Evolutionary conservation across 169 alveolate genomes (phyloP).

Genomic region (Toxoplasma gondii): DNA sequence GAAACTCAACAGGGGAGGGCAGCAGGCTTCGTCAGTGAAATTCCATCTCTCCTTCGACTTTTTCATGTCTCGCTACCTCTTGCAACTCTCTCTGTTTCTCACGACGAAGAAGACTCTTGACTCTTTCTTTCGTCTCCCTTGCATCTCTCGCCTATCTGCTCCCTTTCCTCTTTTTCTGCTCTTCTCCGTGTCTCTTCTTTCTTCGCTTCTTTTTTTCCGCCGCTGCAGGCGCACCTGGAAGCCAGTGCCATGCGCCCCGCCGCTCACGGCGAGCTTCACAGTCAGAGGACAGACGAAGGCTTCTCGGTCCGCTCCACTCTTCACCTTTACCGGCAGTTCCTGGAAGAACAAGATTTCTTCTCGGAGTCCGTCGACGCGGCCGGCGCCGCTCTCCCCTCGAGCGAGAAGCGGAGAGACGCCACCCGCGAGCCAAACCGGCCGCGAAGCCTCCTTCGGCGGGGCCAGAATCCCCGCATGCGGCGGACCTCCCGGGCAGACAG

Average conservation of each 20-base stretch:
- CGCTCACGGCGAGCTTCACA: not conserved
- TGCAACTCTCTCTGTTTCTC: too few species aligned
- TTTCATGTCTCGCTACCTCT: too few species aligned
- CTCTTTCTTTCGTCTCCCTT: not conserved
- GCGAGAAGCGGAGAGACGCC: not conserved
- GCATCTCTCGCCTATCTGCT: not conserved
- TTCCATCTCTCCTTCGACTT: too few species aligned
- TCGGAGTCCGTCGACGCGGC: not conserved
- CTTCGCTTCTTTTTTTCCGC: too few species aligned
- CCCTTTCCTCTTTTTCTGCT: not conserved
- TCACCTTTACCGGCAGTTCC: not conserved
- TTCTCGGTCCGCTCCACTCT: not conserved
- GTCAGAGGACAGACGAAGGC: conserved; percentile 3
- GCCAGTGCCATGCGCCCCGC: not conserved
- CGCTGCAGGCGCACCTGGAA: conserved; percentile 7
- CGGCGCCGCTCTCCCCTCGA: not conserved
- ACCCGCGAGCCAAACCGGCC: not conserved
- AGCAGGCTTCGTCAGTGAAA: too few species aligned
- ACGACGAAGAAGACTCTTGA: too few species aligned
- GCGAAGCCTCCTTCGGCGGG: not conserved
- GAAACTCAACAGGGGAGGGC: too few species aligned
- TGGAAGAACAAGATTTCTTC: conserved; percentile 19
- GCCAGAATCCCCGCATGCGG: too few species aligned
- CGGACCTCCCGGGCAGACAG: too few species aligned
- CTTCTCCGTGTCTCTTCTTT: too few species aligned